Conservation (phyloP, 1,284 basidiomycete genomes). For the Boletus semigastroideus region DNA sequence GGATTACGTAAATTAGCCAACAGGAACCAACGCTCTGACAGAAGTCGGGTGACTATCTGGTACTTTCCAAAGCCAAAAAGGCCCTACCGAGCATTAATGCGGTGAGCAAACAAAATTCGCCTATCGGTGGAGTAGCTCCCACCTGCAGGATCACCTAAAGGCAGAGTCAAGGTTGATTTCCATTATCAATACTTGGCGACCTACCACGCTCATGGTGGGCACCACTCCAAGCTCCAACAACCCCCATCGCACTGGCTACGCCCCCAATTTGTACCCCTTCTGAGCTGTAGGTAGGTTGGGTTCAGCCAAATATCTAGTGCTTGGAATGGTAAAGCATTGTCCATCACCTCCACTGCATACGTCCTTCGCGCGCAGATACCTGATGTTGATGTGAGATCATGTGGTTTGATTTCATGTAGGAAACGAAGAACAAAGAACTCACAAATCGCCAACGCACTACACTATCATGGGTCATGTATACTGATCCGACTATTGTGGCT, state of each 20-base stretch:
- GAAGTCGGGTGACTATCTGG: slow-evolving; percentile 9
- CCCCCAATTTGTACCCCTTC: slow-evolving; percentile 65
- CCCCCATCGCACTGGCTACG: slow-evolving; percentile 58
- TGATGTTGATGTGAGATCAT: slow-evolving; percentile 26
- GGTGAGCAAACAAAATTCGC: not conserved
- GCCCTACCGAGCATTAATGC: slow-evolving; percentile 15
- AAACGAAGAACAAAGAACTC: slow-evolving; percentile 29
- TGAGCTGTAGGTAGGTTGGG: slow-evolving; percentile 37
- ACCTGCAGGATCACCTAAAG: slow-evolving; percentile 60
- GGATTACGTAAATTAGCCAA: slow-evolving; percentile 23
- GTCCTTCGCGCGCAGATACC: slow-evolving; percentile 49
- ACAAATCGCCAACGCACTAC: slow-evolving; percentile 65
- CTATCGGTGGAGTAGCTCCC: slow-evolving; percentile 15
- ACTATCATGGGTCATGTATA: slow-evolving; percentile 52
- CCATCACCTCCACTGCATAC: slow-evolving; percentile 56
- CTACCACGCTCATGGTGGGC: slow-evolving; percentile 56
- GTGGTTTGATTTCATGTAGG: not conserved
- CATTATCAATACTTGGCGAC: not conserved
- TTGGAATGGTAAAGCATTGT: not conserved
- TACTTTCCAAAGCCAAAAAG: slow-evolving; percentile 34
- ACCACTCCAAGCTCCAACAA: slow-evolving; percentile 67
- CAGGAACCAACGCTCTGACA: slow-evolving; percentile 10
- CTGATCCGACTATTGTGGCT: slow-evolving; percentile 53
- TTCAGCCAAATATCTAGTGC: not conserved
- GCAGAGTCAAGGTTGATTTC: not conserved